Conservation (phyloP, 1,139 yeast genomes). For the Geotrichum macrosporum region DNA sequence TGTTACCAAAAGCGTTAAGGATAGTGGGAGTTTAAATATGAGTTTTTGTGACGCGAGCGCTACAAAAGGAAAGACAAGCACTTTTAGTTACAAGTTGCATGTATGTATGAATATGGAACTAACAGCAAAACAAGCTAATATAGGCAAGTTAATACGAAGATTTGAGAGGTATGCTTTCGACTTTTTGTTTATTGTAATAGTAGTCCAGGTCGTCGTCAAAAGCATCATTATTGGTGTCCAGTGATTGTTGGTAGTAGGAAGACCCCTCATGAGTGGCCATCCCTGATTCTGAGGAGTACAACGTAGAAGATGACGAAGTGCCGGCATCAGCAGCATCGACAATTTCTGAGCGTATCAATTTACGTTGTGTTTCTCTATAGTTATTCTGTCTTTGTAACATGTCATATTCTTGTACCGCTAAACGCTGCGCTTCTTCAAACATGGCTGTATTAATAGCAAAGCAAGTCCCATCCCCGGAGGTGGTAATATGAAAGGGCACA, state of each 20-base stretch:
- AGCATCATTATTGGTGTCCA: constrained; percentile 3
- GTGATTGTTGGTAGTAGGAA: constrained; percentile 4
- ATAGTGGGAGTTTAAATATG: too few relatives aligned
- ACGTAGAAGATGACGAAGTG: background rate
- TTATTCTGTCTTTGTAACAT: constrained; percentile 12
- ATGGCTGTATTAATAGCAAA: constrained; percentile 16
- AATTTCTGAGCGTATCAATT: constrained; percentile 1
- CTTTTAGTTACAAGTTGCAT: too few relatives aligned
- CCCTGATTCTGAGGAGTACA: background rate
- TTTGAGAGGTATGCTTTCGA: constrained; percentile 13
- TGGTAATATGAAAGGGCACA: constrained; percentile 48
- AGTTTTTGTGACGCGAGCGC: too few relatives aligned
- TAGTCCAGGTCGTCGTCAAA: constrained; percentile 5
- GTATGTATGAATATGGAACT: too few relatives aligned
- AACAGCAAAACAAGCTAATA: background rate
- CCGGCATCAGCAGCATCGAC: background rate
- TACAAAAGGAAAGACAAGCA: too few relatives aligned
- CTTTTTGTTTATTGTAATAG: constrained; percentile 8
- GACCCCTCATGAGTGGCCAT: background rate
- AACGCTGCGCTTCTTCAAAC: constrained; percentile 4
- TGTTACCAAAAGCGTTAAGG: too few relatives aligned
- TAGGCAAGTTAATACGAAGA: background rate
- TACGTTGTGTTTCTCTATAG: constrained; percentile 13
- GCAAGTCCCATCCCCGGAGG: constrained; percentile 19
- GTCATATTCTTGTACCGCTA: constrained; percentile 10